phyloP scores from a whole-genome alignment of 75 land plant genomes.

The Larix kaempferi region DNA sequence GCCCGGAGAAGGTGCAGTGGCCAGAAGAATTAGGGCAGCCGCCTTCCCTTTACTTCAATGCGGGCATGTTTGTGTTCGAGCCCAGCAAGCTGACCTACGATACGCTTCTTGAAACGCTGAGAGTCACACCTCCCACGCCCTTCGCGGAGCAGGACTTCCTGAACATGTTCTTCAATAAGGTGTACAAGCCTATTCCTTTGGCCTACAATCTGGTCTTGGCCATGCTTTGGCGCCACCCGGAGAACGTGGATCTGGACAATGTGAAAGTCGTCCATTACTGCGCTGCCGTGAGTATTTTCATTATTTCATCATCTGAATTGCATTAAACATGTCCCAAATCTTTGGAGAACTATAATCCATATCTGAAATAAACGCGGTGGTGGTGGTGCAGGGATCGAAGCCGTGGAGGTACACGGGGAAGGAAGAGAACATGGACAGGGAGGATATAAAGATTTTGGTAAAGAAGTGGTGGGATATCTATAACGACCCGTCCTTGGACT shows the following conservation, averaged over 20 bases:
- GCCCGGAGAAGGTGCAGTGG: slow-evolving; percentile 50
- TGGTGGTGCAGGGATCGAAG: slow-evolving; percentile 50
- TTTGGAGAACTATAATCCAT: not conserved
- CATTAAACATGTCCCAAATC: not conserved
- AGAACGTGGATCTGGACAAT: slow-evolving; percentile 42
- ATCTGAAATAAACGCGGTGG: too few relatives aligned
- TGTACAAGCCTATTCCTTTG: slow-evolving; percentile 41
- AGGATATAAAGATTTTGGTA: slow-evolving; percentile 55
- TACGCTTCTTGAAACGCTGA: slow-evolving; percentile 26
- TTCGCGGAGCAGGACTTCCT: slow-evolving; percentile 67
- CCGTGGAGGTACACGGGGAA: slow-evolving; percentile 69
- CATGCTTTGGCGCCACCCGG: slow-evolving; percentile 56
- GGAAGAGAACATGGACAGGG: slow-evolving; percentile 68
- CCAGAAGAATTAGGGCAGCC: slow-evolving; percentile 20
- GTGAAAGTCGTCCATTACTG: slow-evolving; percentile 59
- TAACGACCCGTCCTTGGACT: slow-evolving; percentile 48
- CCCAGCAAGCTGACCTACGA: slow-evolving; percentile 26
- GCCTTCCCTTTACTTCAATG: slow-evolving; percentile 57
- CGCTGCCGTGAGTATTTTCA: slow-evolving; percentile 43
- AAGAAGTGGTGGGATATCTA: slow-evolving; percentile 61
- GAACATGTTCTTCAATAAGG: slow-evolving; percentile 50
- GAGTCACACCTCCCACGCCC: slow-evolving; percentile 45
- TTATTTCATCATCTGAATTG: not conserved
- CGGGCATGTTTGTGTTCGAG: slow-evolving; percentile 61
- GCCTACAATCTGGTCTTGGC: slow-evolving; percentile 51